Conservation (phyloP, 2,329 filamentous ascomycete genomes). For the Botrytis aclada region DNA sequence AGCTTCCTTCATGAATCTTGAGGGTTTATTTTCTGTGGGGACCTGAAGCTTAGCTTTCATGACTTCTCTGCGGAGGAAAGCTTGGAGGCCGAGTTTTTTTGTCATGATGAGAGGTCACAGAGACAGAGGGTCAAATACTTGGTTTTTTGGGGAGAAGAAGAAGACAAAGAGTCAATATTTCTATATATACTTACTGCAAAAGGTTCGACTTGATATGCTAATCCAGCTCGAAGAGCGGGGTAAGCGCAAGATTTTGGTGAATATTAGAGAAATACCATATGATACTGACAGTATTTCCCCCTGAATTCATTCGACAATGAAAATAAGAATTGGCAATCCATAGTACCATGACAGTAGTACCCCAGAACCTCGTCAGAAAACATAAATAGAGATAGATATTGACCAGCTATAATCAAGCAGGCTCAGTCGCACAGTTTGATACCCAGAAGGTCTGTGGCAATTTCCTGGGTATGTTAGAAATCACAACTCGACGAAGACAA, state of each 20-base stretch:
- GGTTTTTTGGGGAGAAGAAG: not conserved
- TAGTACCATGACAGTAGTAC: not conserved
- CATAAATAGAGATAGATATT: not conserved
- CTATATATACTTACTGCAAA: not conserved
- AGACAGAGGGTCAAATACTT: not conserved
- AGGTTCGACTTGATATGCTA: not conserved
- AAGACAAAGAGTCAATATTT: not conserved
- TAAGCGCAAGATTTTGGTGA: not conserved
- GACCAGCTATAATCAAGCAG: not conserved
- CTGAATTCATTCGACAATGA: not conserved
- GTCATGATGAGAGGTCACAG: not conserved
- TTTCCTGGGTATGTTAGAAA: not conserved
- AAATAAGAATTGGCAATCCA: not conserved
- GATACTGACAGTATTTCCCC: not conserved
- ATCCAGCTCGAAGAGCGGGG: not conserved
- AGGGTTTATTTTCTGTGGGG: not conserved
- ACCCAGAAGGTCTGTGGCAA: not conserved
- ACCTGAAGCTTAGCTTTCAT: constrained; percentile 15
- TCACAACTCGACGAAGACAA: not conserved
- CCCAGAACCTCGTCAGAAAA: not conserved
- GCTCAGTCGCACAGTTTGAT: not conserved
- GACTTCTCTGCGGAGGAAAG: constrained; percentile 21
- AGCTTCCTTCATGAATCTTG: not conserved
- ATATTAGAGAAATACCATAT: not conserved
- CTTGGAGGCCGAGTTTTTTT: constrained; percentile 9